Base-by-base conservation (phyloP, 306 rosid species). In the Fagus crenata region DNA sequence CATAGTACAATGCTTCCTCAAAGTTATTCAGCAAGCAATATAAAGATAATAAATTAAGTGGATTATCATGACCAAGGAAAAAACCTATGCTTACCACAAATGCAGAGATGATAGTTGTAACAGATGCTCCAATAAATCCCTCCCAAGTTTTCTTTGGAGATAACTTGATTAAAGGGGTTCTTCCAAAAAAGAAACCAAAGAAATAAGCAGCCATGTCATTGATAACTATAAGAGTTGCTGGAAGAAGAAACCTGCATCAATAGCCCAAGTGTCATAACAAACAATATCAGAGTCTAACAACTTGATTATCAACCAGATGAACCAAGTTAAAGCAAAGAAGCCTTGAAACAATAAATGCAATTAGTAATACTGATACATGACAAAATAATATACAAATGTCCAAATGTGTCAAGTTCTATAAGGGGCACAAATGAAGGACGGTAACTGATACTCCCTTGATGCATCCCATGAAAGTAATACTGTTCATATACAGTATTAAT, bases 101-200 rank as follows among this genome's bases (percentile, higher is more conserved):
- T 61, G 99, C 99, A 80, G 97, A 96, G 85, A 92, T 86, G 43
- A 96, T 92, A 61, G 98, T 92, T 75, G 96, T 85, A 81, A 96
- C 79, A 7, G 99, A 96, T n/a, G 99, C 99, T 80, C 99, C 99
- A 71, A 96, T 90, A 86, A 96, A 96, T 70, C 99, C 99, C 89
- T 96, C 99, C 99, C 99, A 92, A 68, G 99, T 96, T 91, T 96
- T 96, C 89, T 96, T 96, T 43, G 99, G 99, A 70, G 98, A 96
- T 80, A 96, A 79, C 88, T 96, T 92, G 85, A 96, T 96, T 89
- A 96, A 86, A 46, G 99, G 99, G 82, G 99, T 96, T 84, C 73
- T 87, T 85, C 99, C 98, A 81, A 96, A 92, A 86, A 92, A 96
- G 85, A 96, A 96, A 70, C 99, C 98, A 74, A 91, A 88, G 73